These are phyloP conservation scores for Haplographium delicatum DNA, from an alignment of 495 filamentous ascomycete genomes.

Conservation along the genomic window DNA sequence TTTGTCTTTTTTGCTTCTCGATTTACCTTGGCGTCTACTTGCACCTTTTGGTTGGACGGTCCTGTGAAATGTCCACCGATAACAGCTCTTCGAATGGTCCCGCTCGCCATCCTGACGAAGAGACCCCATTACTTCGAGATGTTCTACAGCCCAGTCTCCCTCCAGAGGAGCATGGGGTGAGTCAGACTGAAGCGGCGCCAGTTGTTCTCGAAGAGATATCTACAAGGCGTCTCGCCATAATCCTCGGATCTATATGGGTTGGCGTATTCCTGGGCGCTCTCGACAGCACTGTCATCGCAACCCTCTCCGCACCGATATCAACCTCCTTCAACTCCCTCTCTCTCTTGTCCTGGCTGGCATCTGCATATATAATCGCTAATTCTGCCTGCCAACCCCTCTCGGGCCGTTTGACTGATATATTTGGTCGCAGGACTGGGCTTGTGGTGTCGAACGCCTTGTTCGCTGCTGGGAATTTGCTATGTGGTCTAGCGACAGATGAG, in stretches of 20 bases:
- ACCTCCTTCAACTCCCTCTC: conserved; percentile 77
- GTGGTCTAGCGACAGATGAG: conserved; percentile 69
- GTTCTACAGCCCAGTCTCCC: conserved; percentile 1
- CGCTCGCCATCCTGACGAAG: conserved; percentile 14
- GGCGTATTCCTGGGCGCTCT: conserved; percentile 82
- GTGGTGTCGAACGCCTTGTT: conserved; percentile 79
- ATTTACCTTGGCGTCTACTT: not conserved
- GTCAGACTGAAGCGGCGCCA: conserved; percentile 9
- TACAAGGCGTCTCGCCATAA: conserved; percentile 41
- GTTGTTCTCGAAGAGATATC: conserved; percentile 41
- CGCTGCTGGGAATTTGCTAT: conserved; percentile 75
- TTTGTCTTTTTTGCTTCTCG: not conserved
- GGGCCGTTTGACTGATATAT: conserved; percentile 85
- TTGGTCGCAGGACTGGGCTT: conserved; percentile 69
- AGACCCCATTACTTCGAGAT: conserved; percentile 25
- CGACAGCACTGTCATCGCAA: conserved; percentile 81
- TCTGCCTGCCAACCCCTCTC: conserved; percentile 82
- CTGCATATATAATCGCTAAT: conserved; percentile 85
- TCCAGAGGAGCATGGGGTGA: conserved; percentile 6
- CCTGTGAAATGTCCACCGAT: conserved; percentile 7
- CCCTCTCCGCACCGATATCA: conserved; percentile 78
- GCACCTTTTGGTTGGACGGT: too few relatives aligned
- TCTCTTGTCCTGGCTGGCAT: conserved; percentile 87
- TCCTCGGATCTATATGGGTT: conserved; percentile 57
- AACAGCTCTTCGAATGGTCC: not conserved